A percentile compares a stretch with the other conserved stretches of the same genome.
phyloP scores from a whole-genome alignment of 2,329 filamentous ascomycete species.

The Ophiostoma tasmaniense region DNA sequence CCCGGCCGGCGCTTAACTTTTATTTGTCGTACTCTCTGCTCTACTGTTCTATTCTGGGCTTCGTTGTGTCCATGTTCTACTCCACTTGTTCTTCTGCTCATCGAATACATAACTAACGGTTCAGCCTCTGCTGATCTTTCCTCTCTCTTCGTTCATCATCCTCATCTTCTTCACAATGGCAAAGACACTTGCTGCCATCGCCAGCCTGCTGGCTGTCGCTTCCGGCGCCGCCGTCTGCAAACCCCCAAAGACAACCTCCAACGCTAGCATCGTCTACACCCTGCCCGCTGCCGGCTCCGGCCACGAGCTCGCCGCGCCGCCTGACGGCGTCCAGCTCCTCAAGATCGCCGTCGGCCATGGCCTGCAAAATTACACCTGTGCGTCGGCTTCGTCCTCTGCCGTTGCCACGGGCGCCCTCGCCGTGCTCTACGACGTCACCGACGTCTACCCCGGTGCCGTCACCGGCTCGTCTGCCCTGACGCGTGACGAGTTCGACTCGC shows the following conservation, averaged over 20 bases:
- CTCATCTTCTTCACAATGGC: not conserved
- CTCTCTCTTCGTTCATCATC: not conserved
- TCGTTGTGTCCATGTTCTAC: not conserved
- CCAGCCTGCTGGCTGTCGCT: not conserved
- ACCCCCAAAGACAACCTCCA: not conserved
- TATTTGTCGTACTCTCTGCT: too few species aligned
- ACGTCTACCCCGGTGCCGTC: conserved; percentile 44
- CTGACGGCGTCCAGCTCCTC: conserved; percentile 36
- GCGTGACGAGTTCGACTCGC: conserved; percentile 30
- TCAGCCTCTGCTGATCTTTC: conserved; percentile 1
- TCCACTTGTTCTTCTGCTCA: not conserved
- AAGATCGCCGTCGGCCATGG: conserved; percentile 55
- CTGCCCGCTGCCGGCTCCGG: not conserved
- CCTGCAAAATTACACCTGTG: conserved; percentile 62
- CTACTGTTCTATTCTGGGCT: conserved; percentile 1
- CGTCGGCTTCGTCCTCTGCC: conserved; percentile 25
- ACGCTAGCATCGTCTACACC: conserved; percentile 1
- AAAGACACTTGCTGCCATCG: not conserved
- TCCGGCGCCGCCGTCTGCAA: not conserved
- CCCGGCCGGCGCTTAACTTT: conserved; percentile 3
- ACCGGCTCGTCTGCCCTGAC: conserved; percentile 34
- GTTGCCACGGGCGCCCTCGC: conserved; percentile 46
- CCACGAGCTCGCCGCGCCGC: conserved; percentile 36
- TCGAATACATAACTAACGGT: not conserved
- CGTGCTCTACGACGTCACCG: conserved; percentile 49